Percentiles rank a stretch among this genome's conserved stretches.
phyloP scores from a whole-genome alignment of 163 green algal species.

The Scenedesmus sp. region DNA sequence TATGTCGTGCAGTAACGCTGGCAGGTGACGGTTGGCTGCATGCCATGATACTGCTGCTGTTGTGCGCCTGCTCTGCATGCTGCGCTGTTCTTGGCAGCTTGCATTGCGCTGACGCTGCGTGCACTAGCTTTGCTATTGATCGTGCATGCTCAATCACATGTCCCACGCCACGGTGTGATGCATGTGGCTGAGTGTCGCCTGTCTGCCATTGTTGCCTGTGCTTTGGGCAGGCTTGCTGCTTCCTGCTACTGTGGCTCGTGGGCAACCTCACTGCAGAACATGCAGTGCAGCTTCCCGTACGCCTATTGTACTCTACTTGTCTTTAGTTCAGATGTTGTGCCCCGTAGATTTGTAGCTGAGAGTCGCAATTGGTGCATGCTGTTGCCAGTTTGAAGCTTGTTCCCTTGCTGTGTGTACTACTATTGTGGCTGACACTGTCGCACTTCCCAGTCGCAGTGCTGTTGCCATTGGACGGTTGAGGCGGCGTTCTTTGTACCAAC shows the following conservation, averaged over 20 bases:
- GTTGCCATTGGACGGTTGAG: background rate
- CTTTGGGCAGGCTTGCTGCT: background rate
- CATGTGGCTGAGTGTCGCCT: background rate
- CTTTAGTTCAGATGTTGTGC: background rate
- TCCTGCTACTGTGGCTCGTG: background rate
- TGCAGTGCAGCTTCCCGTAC: background rate
- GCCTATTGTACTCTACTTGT: background rate
- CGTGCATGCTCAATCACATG: background rate
- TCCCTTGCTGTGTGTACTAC: background rate
- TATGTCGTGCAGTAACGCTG: background rate
- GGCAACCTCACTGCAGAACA: background rate
- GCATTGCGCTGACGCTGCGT: background rate
- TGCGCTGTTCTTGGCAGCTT: background rate
- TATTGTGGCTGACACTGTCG: background rate
- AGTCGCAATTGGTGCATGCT: conserved; percentile 3
- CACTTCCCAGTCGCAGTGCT: background rate
- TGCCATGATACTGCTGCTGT: background rate
- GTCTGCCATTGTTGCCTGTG: background rate
- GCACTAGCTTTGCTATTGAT: background rate
- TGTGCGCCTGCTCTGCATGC: no score
- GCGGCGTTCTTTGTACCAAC: background rate
- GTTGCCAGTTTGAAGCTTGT: background rate
- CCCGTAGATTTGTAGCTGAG: background rate
- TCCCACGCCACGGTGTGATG: background rate
- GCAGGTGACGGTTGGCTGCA: background rate